Base-by-base conservation (phyloP, 768 basidiomycete species). In the Amanita fuliginea region DNA sequence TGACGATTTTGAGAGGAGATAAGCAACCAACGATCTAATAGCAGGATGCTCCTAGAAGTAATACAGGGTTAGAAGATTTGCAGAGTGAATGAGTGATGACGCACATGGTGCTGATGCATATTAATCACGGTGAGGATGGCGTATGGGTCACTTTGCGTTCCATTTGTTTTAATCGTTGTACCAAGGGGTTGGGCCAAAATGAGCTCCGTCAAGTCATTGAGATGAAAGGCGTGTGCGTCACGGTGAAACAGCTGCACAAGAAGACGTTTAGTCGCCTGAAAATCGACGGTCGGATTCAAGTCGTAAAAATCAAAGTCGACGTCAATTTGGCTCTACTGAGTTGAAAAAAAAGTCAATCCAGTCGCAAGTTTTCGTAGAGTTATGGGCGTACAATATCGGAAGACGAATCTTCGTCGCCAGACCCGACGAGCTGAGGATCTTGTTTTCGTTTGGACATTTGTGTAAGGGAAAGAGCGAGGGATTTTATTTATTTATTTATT, bases 301-400 rank as follows among this genome's bases (percentile, higher is more conserved):
- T 89, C 83, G 73, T 89, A 94, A 62, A 96, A 98, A 55, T 96
- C 92, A 59, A 98, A 97, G 59, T 86, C 83, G 56, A 94, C 84
- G 64, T 94, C 77, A 66, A 94, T 74, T 57, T 84, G 74, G 60
- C 71, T 76, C 76, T 80, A 68, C 53, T 64, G 58, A 53, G 58
- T 47, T 42, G 30, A 30, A 48, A 28, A 30, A 48, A 28, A 44
- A 8, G 39, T 24, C 36, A 24, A 33, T 21, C 18, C 32, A 26
- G 21, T 28, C 14, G 28, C 13, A 16, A 3, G 26, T n/a, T 43
- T 13, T 42, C n/a, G n/a, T n/a, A n/a, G 39, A 18, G n/a, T n/a
- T 37, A 43, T 24, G 10, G 21, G 55, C 59, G 55, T 58, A 62
- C 59, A 37, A 61, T 51, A 28, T 63, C 64, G n/a, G 59, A 65